A percentile compares a stretch with the other conserved stretches of the same genome.
These are phyloP conservation scores for Simplicillium sp. DNA, from an alignment of 2,329 filamentous ascomycete genomes.

Conservation along the genomic window DNA sequence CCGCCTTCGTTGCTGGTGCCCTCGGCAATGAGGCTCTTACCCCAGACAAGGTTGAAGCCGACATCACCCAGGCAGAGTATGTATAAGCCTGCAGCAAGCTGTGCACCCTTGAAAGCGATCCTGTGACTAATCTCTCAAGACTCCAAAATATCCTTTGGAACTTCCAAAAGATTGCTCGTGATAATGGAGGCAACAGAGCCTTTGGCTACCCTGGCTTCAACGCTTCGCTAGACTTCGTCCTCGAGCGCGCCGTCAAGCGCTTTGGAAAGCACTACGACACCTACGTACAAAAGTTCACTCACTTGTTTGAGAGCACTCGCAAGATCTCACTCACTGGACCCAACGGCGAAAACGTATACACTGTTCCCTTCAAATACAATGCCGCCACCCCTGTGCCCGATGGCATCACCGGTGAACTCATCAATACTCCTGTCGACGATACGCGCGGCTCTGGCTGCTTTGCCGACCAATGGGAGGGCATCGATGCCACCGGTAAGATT, in stretches of 20 bases:
- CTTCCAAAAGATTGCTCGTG: slow-evolving; percentile 42
- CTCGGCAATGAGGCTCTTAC: neutral
- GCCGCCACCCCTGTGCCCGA: slow-evolving; percentile 28
- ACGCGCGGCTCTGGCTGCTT: slow-evolving; percentile 26
- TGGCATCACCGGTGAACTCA: slow-evolving; percentile 21
- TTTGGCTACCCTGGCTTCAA: slow-evolving; percentile 50
- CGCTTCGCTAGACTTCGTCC: slow-evolving; percentile 47
- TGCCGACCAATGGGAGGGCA: slow-evolving; percentile 28
- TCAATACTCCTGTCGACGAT: slow-evolving; percentile 25
- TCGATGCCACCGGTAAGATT: slow-evolving; percentile 31
- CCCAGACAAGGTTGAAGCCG: neutral
- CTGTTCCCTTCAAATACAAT: slow-evolving; percentile 36
- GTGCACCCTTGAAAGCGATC: neutral
- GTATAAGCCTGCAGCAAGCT: too few species aligned
- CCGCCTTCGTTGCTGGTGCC: neutral
- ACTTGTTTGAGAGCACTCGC: slow-evolving; percentile 31
- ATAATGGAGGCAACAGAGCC: slow-evolving; percentile 50
- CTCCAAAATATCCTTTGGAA: slow-evolving; percentile 43
- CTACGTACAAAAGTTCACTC: slow-evolving; percentile 34
- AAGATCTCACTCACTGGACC: slow-evolving; percentile 34
- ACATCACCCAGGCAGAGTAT: neutral
- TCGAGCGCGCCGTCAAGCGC: slow-evolving; percentile 30
- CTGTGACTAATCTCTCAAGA: slow-evolving; percentile 17
- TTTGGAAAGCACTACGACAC: slow-evolving; percentile 33
- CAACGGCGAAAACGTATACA: slow-evolving; percentile 31